A percentile compares a stretch with the other conserved stretches of the same genome.
Conservation (phyloP, 192 early-diverging fungal genomes). For the Pecoramyces ruminantium region DNA sequence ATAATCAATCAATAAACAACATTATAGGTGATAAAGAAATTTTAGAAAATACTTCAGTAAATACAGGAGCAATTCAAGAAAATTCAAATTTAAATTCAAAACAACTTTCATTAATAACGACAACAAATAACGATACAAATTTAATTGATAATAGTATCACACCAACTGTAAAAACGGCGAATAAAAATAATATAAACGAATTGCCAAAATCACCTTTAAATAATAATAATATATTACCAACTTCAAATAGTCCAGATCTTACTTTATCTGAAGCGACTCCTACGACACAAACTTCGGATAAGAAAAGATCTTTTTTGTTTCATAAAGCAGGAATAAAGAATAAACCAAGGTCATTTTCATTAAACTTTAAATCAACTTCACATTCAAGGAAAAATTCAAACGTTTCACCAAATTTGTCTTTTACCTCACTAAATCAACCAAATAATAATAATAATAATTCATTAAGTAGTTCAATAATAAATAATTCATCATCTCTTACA, state of each 20-base stretch:
- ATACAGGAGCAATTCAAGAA: too few species aligned
- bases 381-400: background rate
- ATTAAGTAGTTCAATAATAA: background rate
- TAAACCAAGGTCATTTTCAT: background rate
- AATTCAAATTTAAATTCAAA: too few species aligned
- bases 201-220: too few species aligned
- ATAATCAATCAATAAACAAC: too few species aligned
- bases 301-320: background rate
- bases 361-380: background rate
- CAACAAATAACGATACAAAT: too few species aligned
- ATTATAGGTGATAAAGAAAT: too few species aligned
- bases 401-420: background rate
- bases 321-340: background rate
- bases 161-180: too few species aligned
- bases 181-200: too few species aligned
- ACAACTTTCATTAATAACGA: too few species aligned
- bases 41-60: too few species aligned
- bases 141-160: too few species aligned
- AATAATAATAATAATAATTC: background rate
- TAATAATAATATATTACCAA: too few species aligned
- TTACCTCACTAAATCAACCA: background rate
- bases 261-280: background rate
- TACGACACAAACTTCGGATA: background rate
- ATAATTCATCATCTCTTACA: background rate
- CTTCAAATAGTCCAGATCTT: background rate